Evolutionary conservation across 768 basidiomycete species (phyloP).

Genomic region (Leccinum sublutescens): DNA sequence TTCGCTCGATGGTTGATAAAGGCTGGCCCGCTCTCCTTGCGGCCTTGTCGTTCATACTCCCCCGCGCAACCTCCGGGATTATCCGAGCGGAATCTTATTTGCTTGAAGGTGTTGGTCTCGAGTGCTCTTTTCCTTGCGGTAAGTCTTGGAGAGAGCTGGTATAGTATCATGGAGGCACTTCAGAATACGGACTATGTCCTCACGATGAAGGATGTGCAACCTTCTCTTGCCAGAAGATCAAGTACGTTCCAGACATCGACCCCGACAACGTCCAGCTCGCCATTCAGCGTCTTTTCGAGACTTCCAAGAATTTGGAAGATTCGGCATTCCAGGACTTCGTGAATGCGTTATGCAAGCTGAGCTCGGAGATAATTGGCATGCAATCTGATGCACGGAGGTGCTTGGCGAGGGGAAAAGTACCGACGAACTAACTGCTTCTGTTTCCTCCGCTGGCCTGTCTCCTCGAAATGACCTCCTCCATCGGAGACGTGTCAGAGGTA

Average conservation of each 20-base stretch:
- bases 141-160: conserved; percentile 90
- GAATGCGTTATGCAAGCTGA: conserved; percentile 76
- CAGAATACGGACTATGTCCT: conserved; percentile 96
- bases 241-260: conserved; percentile 56
- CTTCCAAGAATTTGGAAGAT: conserved; percentile 82
- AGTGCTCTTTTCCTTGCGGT: conserved; percentile 81
- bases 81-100: conserved; percentile 88
- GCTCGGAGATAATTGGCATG: conserved; percentile 92
- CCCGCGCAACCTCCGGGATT: conserved; percentile 65
- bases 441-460: conserved; percentile 37
- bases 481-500: conserved; percentile 80
- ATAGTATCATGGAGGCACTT: conserved; percentile 81
- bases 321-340: conserved; percentile 77
- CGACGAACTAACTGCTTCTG: conserved; percentile 35
- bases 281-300: conserved; percentile 85
- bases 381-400: conserved; percentile 45
- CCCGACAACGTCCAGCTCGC: conserved; percentile 68
- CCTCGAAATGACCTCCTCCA: conserved; percentile 46
- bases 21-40: conserved; percentile 95
- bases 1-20: conserved; percentile 76
- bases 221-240: conserved; percentile 32
- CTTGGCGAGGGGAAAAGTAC: conserved; percentile 31
- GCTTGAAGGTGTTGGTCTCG: conserved; percentile 77
- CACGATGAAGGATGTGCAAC: conserved; percentile 51
- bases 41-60: conserved; percentile 74